Evolutionary conservation across 2,329 filamentous ascomycete species (phyloP).

Genomic region (Fusarium odoratissimum): DNA sequence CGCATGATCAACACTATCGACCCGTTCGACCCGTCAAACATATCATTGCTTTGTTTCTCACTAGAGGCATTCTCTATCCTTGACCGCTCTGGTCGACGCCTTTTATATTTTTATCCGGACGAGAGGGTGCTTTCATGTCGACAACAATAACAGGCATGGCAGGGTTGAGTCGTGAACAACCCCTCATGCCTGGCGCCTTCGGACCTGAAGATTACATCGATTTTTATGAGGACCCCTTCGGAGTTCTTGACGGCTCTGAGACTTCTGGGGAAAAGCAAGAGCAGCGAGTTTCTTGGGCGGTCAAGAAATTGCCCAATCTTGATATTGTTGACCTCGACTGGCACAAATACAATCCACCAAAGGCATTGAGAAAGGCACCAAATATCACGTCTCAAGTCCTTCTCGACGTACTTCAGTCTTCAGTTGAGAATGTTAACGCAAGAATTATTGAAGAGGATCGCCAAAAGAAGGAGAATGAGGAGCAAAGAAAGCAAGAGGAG

Average conservation of each 20-base stretch:
- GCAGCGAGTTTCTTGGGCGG: conserved; percentile 32
- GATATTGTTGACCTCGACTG: conserved; percentile 55
- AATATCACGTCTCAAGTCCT: conserved; percentile 56
- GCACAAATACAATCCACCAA: conserved; percentile 60
- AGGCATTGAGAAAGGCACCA: conserved; percentile 53
- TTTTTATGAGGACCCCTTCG: conserved; percentile 47
- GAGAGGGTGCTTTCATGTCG: not conserved
- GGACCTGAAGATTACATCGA: conserved; percentile 47
- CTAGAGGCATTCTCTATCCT: not conserved
- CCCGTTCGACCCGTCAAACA: conserved; percentile 2
- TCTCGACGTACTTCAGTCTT: conserved; percentile 55
- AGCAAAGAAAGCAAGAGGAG: conserved; percentile 35
- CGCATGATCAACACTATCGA: conserved; percentile 13
- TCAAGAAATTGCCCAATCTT: conserved; percentile 38
- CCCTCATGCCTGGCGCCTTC: conserved; percentile 47
- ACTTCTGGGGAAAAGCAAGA: conserved; percentile 40
- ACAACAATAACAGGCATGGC: conserved; percentile 10
- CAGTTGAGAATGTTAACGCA: conserved; percentile 58
- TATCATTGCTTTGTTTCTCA: not conserved
- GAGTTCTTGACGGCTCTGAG: conserved; percentile 40
- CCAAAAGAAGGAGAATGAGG: conserved; percentile 46
- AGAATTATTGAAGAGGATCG: conserved; percentile 50
- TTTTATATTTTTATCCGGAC: not conserved
- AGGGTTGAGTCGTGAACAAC: conserved; percentile 25
- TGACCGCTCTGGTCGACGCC: not conserved